Percentiles rank a stretch among this genome's conserved stretches.
These are phyloP conservation scores for Daldinia loculata DNA, from an alignment of 495 filamentous ascomycete species.

Conservation along the genomic window DNA sequence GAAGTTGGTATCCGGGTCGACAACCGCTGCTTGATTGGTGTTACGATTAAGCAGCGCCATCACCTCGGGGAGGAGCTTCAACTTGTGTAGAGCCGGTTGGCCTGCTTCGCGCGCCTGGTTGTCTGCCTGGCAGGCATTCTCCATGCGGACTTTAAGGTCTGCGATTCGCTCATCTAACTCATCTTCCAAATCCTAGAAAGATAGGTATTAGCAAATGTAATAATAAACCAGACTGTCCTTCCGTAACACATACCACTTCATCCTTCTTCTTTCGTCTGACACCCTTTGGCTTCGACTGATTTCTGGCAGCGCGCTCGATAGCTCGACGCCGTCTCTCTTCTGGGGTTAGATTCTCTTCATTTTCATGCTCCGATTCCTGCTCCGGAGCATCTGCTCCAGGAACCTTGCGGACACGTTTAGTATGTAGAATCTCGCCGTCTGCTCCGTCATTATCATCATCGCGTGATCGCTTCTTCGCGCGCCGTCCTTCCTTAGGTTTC, in stretches of 20 bases:
- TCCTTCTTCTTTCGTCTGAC: constrained; percentile 85
- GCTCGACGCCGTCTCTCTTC: constrained; percentile 79
- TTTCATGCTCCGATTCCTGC: constrained; percentile 60
- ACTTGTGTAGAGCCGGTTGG: constrained; percentile 87
- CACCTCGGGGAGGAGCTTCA: constrained; percentile 94
- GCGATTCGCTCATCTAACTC: constrained; percentile 91
- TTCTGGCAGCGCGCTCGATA: constrained; percentile 82
- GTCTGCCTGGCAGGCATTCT: constrained; percentile 87
- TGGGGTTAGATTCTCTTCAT: constrained; percentile 70
- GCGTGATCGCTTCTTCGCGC: constrained; percentile 74
- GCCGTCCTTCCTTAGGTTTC: constrained; percentile 77
- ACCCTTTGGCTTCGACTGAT: constrained; percentile 67
- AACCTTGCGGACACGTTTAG: constrained; percentile 49
- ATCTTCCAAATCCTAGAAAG: constrained; percentile 80
- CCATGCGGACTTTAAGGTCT: constrained; percentile 87
- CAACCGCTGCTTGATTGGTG: constrained; percentile 77
- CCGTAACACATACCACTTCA: constrained; percentile 73
- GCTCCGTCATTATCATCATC: constrained; percentile 65
- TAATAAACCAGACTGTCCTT: background rate
- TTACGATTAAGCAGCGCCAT: constrained; percentile 87
- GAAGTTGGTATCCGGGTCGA: constrained; percentile 95
- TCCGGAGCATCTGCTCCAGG: constrained; percentile 57
- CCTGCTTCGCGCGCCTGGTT: constrained; percentile 77
- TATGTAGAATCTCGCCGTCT: constrained; percentile 62
- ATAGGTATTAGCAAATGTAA: background rate